Evolutionary conservation across 2,329 filamentous ascomycete species (phyloP).

Genomic region (Sclerotinia trifoliorum): DNA sequence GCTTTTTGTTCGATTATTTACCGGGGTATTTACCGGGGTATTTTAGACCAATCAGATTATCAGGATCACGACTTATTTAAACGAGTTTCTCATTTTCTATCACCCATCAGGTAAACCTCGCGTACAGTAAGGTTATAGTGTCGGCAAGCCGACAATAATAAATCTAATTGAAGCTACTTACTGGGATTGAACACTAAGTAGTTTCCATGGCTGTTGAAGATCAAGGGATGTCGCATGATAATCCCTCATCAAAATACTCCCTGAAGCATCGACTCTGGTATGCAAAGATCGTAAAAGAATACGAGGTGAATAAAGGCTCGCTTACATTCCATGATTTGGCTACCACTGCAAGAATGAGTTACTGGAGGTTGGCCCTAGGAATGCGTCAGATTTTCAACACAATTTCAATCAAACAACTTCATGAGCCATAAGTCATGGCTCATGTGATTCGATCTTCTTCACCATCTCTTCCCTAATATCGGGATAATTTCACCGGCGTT

Average conservation of each 20-base stretch:
- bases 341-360: background rate
- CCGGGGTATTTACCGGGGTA: too few relatives aligned
- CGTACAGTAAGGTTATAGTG: too few relatives aligned
- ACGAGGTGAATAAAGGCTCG: background rate
- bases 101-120: too few relatives aligned
- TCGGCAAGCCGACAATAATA: too few relatives aligned
- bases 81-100: too few relatives aligned
- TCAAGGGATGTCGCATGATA: background rate
- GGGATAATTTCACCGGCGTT: background rate
- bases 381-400: background rate
- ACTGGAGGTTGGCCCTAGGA: background rate
- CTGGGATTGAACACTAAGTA: background rate
- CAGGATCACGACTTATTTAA: too few relatives aligned
- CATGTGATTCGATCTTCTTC: background rate
- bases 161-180: too few relatives aligned
- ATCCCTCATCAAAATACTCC: background rate
- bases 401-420: background rate
- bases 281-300: background rate
- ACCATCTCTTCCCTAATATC: background rate
- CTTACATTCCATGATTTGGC: background rate
- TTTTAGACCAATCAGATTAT: too few relatives aligned
- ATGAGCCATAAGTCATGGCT: background rate
- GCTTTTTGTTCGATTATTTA: too few relatives aligned
- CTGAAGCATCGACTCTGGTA: background rate
- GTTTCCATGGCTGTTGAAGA: background rate